Percentiles rank a stretch among this genome's conserved stretches.
Conservation (phyloP, 2,329 filamentous ascomycete species). For the Podosphaera aphanis region DNA sequence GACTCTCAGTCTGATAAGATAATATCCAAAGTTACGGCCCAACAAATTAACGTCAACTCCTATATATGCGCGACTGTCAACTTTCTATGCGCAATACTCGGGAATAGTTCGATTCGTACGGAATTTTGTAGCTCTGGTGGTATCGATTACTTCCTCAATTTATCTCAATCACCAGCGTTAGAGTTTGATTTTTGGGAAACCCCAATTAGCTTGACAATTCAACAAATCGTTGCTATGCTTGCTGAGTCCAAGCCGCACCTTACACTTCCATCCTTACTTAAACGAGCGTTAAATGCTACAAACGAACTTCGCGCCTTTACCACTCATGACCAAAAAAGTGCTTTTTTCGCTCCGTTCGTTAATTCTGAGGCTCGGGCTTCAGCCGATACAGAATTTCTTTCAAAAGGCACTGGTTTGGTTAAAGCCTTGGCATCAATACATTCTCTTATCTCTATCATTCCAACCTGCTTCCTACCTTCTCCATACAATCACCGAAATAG, state of each 20-base stretch:
- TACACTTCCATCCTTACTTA: conserved; percentile 58
- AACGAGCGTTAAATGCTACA: conserved; percentile 46
- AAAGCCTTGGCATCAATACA: conserved; percentile 61
- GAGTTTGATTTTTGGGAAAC: conserved; percentile 48
- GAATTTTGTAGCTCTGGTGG: conserved; percentile 60
- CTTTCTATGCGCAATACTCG: conserved; percentile 33
- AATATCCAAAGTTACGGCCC: not conserved
- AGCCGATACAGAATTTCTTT: conserved; percentile 21
- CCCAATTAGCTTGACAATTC: conserved; percentile 43
- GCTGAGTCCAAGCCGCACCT: conserved; percentile 62
- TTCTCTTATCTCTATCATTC: conserved; percentile 51
- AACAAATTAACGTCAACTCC: conserved; percentile 9
- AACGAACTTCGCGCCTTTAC: conserved; percentile 45
- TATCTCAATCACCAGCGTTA: conserved; percentile 61
- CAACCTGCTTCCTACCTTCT: conserved; percentile 45
- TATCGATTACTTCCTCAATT: conserved; percentile 61
- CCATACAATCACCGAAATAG: conserved; percentile 29
- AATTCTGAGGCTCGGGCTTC: conserved; percentile 18
- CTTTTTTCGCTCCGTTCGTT: conserved; percentile 52
- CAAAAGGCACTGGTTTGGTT: conserved; percentile 49
- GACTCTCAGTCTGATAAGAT: conserved; percentile 6
- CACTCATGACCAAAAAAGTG: conserved; percentile 21
- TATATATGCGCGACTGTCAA: conserved; percentile 56
- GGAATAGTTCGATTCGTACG: conserved; percentile 12
- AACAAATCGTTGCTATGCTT: conserved; percentile 51